These are phyloP conservation scores for Myriosclerotinia curreyana DNA, from an alignment of 2,329 filamentous ascomycete genomes.

Conservation along the genomic window DNA sequence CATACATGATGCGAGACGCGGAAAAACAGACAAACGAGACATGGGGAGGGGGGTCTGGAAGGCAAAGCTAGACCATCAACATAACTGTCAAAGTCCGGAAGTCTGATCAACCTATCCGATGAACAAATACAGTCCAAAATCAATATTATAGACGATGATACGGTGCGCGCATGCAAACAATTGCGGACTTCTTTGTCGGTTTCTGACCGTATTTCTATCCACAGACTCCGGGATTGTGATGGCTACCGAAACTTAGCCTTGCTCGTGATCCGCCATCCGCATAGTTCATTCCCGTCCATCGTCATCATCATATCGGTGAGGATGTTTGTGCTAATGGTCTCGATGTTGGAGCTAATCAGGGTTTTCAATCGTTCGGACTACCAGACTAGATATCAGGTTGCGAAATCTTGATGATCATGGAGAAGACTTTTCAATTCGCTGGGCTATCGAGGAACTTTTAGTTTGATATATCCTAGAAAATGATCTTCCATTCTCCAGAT, in stretches of 20 bases:
- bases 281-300: background rate
- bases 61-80: background rate
- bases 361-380: background rate
- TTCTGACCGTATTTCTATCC: conserved; percentile 1
- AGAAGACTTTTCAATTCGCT: background rate
- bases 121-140: background rate
- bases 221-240: conserved; percentile 1
- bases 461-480: background rate
- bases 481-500: too few relatives aligned
- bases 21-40: background rate
- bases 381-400: too few relatives aligned
- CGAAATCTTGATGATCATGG: background rate
- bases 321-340: background rate
- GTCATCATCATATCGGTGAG: background rate
- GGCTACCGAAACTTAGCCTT: conserved; percentile 23
- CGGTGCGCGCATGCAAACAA: background rate
- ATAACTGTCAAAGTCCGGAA: too few relatives aligned
- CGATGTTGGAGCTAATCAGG: background rate
- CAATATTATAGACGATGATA: background rate
- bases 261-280: conserved; percentile 20
- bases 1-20: background rate
- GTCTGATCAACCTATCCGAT: background rate
- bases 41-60: background rate
- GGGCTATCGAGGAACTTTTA: background rate
- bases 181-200: background rate